These are phyloP conservation scores for Cladosporium sp. DNA, from an alignment of 2,329 filamentous ascomycete species.

Conservation along the genomic window DNA sequence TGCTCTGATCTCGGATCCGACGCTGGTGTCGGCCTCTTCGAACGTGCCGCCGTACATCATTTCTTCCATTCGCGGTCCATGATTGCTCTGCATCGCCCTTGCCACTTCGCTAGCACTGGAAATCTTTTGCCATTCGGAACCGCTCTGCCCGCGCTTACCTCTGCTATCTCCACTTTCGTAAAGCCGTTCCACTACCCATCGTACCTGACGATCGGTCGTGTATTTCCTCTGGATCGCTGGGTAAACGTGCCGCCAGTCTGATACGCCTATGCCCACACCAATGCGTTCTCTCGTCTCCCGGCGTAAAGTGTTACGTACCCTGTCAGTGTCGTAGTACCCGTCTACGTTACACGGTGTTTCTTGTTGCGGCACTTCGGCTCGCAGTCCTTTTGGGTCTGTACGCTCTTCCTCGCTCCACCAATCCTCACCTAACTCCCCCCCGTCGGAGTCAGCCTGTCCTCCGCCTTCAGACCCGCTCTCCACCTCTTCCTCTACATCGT, in stretches of 20 bases:
- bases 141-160: neutral
- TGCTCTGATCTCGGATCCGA: no score
- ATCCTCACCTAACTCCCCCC: neutral
- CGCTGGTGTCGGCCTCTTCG: neutral
- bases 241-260: slow-evolving; percentile 8
- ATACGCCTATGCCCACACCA: slow-evolving; percentile 2
- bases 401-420: no score
- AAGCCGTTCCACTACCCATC: neutral
- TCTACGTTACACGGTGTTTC: neutral
- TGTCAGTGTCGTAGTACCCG: slow-evolving; percentile 6
- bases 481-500: slow-evolving; percentile 12
- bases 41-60: slow-evolving; percentile 1
- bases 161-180: neutral
- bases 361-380: no score
- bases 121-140: neutral
- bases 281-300: slow-evolving; percentile 5
- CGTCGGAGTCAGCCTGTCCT: neutral
- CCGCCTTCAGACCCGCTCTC: slow-evolving; percentile 7
- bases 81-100: neutral
- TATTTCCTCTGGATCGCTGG: slow-evolving; percentile 12
- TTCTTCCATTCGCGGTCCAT: slow-evolving; percentile 13
- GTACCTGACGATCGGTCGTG: neutral
- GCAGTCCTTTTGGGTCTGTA: no score
- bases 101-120: neutral
- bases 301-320: neutral